Conservation (phyloP, 2,329 filamentous ascomycete genomes). For the Apiospora sp. region DNA sequence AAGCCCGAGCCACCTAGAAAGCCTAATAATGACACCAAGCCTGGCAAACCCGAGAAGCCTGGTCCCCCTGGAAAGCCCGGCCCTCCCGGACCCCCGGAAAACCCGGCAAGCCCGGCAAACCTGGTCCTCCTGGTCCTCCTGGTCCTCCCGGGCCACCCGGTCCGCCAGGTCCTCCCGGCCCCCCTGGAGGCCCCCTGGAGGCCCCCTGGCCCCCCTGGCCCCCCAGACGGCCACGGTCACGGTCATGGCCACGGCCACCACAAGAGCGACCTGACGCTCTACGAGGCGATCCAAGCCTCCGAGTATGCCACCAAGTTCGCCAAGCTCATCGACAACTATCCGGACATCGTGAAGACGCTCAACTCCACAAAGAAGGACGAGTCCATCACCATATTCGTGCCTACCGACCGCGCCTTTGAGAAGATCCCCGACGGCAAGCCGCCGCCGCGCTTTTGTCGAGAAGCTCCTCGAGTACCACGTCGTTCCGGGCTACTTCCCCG, state of each 20-base stretch:
- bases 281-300: constrained; percentile 77
- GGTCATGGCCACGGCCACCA: constrained; percentile 31
- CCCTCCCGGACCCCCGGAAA: background rate
- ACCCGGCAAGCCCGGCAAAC: background rate
- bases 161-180: background rate
- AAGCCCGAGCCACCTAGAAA: background rate
- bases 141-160: background rate
- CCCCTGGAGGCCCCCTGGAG: background rate
- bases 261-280: constrained; percentile 69
- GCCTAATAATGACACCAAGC: background rate
- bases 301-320: constrained; percentile 82
- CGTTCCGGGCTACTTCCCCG: constrained; percentile 71
- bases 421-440: constrained; percentile 60
- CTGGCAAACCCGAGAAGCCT: background rate
- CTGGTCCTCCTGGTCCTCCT: background rate
- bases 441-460: constrained; percentile 74
- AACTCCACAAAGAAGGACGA: constrained; percentile 74
- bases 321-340: constrained; percentile 75
- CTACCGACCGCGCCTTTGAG: constrained; percentile 78
- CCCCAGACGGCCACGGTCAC: constrained; percentile 32
- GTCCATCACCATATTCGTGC: constrained; percentile 78
- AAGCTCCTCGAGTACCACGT: constrained; percentile 79
- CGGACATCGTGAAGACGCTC: constrained; percentile 74
- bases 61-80: background rate
- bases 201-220: background rate